Evolutionary conservation across 2,329 filamentous ascomycete species (phyloP).

Genomic region (Apiospora sp.): DNA sequence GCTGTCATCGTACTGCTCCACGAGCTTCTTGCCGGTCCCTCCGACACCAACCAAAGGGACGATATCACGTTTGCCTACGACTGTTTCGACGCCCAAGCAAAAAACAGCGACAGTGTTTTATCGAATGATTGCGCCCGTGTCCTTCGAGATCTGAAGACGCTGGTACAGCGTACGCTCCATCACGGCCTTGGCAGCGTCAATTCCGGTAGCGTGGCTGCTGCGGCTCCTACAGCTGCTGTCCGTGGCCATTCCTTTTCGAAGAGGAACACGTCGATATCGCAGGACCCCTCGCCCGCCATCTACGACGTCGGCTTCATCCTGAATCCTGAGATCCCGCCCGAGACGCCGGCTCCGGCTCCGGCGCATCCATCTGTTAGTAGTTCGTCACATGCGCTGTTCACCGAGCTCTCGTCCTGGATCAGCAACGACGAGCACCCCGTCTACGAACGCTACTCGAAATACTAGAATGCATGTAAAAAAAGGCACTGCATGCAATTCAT

Average conservation of each 20-base stretch:
- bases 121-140: constrained; percentile 48
- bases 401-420: constrained; percentile 27
- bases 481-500: neutral
- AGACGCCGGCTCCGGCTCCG: neutral
- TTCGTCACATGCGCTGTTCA: constrained; percentile 12
- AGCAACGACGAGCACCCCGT: constrained; percentile 24
- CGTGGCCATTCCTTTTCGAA: no score
- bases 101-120: constrained; percentile 45
- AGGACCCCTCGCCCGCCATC: constrained; percentile 11
- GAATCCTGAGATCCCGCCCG: constrained; percentile 24
- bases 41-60: constrained; percentile 40
- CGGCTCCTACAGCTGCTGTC: neutral
- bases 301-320: constrained; percentile 32
- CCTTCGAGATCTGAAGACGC: constrained; percentile 46
- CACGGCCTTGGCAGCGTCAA: neutral
- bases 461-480: neutral
- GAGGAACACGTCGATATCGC: neutral
- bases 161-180: constrained; percentile 45
- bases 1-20: constrained; percentile 57
- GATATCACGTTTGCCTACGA: constrained; percentile 51
- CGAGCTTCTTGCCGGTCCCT: constrained; percentile 46
- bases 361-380: neutral
- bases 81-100: constrained; percentile 49
- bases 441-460: no score
- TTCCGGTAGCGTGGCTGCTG: neutral